phyloP scores from a whole-genome alignment of 2,329 filamentous ascomycete genomes.

The Piedraia hortae region DNA sequence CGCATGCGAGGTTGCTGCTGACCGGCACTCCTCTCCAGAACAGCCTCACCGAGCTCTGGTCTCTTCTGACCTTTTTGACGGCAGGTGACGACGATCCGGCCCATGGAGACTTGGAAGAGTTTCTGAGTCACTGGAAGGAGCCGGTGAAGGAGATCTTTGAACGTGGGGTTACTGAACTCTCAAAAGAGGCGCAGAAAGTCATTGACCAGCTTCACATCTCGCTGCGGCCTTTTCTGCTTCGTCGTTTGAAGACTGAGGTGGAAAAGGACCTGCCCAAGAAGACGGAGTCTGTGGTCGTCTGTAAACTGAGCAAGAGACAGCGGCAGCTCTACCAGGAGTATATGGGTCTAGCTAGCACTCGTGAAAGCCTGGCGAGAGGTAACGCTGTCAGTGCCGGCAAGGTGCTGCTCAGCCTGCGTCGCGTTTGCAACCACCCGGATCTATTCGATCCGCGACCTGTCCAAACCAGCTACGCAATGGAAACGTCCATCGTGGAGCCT shows the following conservation, averaged over 20 bases:
- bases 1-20: conserved; percentile 56
- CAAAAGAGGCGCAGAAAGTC: conserved; percentile 74
- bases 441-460: conserved; percentile 89
- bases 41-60: conserved; percentile 91
- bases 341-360: conserved; percentile 67
- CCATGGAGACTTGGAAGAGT: conserved; percentile 85
- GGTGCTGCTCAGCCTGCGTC: conserved; percentile 86
- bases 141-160: conserved; percentile 91
- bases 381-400: conserved; percentile 98
- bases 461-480: conserved; percentile 86
- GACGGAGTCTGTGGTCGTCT: conserved; percentile 91
- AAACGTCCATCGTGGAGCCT: conserved; percentile 37
- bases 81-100: conserved; percentile 54
- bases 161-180: conserved; percentile 76
- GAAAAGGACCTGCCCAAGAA: conserved; percentile 98
- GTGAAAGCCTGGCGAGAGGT: conserved; percentile 64
- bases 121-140: conserved; percentile 84
- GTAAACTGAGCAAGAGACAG: conserved; percentile 80
- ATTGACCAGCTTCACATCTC: conserved; percentile 88
- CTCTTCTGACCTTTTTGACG: conserved; percentile 84
- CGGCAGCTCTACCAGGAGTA: conserved; percentile 92
- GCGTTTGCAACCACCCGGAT: conserved; percentile 96
- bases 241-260: conserved; percentile 80
- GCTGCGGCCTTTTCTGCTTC: conserved; percentile 67
- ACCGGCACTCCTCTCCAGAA: conserved; percentile 94